Evolutionary conservation across 2,329 filamentous ascomycete genomes (phyloP), one percentile per base, ranked within the genome.

Genomic region (Microsporum audouinii): DNA sequence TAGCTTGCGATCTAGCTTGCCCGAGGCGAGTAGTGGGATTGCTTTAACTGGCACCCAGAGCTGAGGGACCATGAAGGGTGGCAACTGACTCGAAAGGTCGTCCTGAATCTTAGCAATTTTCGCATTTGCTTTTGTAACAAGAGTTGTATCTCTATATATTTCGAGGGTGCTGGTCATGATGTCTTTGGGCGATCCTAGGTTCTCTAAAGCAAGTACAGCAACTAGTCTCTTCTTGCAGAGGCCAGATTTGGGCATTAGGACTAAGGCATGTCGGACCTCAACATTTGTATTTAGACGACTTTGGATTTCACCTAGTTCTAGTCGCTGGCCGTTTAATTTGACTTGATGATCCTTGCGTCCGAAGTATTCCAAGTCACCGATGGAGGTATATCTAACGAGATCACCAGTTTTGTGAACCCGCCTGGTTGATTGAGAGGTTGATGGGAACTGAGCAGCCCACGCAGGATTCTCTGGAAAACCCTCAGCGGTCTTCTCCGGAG

Each of bases 261-360:
- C 76, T 56, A 78, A 71, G 2, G 71, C 73, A 62, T 77, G 72
- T 38, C 69, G 72, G 10, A 78, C 64, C 4, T 64, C 66, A n/a
- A 61, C 10, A 58, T 71, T 66, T n/a, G 69, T 69, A 36, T 68
- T 64, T 7, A 75, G 65, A n/a, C 72, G 70, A 62, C 71, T 69
- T 53, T 75, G 72, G 27, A 78, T 79, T 66, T 78, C 80, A 53
- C 74, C 78, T 53, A 84, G 78, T 72, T 85, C 88, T 65, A 87
- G 82, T 57, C 85, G 77, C 66, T 83, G 85, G 12, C 88, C 88
- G 6, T 80, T 76, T 10, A 88, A 71, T 69, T 89, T 88, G 62
- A 87, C 82, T 68, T 85, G 85, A 49, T 81, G 80, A 64, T 88
- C 85, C 66, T 84, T 85, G 49, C 86, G 79, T 4, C 84, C 83